Percentiles rank a stretch among this genome's conserved stretches.
Conservation (phyloP, 805 yeast genomes). For the Lipomyces sp. region DNA sequence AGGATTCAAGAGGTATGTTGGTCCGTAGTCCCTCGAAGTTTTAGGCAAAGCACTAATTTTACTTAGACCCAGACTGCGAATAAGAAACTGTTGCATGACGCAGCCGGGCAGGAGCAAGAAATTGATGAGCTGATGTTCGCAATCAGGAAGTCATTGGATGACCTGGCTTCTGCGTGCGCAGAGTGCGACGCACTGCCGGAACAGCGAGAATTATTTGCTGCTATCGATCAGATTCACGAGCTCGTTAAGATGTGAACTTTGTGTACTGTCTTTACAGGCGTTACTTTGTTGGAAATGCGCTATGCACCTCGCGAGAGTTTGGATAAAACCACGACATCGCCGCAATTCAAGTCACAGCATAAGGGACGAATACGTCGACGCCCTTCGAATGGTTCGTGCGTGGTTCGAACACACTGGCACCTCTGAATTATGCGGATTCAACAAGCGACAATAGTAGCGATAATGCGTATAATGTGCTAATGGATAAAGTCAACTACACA, state of each 20-base stretch:
- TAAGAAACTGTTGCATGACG: slow-evolving; percentile 19
- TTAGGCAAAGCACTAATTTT: neutral
- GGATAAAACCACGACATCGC: too few species aligned
- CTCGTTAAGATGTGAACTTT: neutral
- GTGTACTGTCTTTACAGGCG: neutral
- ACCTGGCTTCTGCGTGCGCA: slow-evolving; percentile 20
- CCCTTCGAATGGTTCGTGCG: too few species aligned
- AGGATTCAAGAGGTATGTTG: slow-evolving; percentile 23
- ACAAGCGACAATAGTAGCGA: too few species aligned
- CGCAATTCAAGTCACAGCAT: too few species aligned
- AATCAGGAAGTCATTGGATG: slow-evolving; percentile 15
- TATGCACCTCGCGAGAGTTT: too few species aligned
- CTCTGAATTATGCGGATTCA: too few species aligned
- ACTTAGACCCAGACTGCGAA: slow-evolving; percentile 23
- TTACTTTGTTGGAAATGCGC: neutral
- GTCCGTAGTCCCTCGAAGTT: neutral
- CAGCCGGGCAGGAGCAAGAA: slow-evolving; percentile 27
- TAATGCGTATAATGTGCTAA: too few species aligned
- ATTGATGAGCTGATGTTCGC: slow-evolving; percentile 17
- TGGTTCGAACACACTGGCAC: too few species aligned
- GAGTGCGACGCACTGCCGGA: slow-evolving; percentile 26
- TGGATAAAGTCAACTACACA: too few species aligned
- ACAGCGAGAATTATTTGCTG: slow-evolving; percentile 18
- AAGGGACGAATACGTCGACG: too few species aligned
- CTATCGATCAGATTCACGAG: slow-evolving; percentile 23